Evolutionary conservation across 352 stramenopile species (phyloP), one percentile per base, ranked within the genome.

Genomic region (Nothophytophthora sp.): DNA sequence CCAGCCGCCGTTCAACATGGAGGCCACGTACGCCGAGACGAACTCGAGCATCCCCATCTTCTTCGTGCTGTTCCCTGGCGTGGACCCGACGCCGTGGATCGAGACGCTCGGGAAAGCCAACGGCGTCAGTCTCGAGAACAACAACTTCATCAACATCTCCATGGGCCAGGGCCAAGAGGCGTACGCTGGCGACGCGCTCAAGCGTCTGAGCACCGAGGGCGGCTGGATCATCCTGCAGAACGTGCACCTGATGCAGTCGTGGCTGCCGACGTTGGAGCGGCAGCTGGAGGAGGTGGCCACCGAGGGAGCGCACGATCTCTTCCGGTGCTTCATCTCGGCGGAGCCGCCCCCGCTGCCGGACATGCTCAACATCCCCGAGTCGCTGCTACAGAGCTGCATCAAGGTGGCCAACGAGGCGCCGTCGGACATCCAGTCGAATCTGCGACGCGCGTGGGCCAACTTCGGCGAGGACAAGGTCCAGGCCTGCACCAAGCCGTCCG

Each of bases 351-450:
- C 92, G 30, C 56, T 98, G 39, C 74, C 87, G 1, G 88, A 92
- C 40, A 97, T 97, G 90, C 87, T 98, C 56, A 99, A 98, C 43
- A 98, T 99, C 62, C 96, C 96, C 25, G 95, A 99, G 67, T 97
- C 84, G 29, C 81, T 98, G 24, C 86, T 98, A 82, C 92, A 98
- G 63, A 90, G 84, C 39, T 97, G 85, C 50, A 97, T 98, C 61
- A 98, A 98, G 57, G 95, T 98, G 3, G 89, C 91, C 3, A 98
- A 98, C 60, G 95, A 98, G 54, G 89, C 95, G 20, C 95, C 95
- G 32, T 93, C 92, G 1, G 95, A 98, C 54, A 98, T 98, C 46
- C 93, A 98, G 60, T 97, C 86, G 16, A 98, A 98, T 50, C 56
- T 98, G 45, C 91, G 90, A 7, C 69, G 90, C 24, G 92, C 95